A percentile compares a stretch with the other conserved stretches of the same genome.
Conservation (phyloP, 83 land plant genomes). For the Picea engelmannii region DNA sequence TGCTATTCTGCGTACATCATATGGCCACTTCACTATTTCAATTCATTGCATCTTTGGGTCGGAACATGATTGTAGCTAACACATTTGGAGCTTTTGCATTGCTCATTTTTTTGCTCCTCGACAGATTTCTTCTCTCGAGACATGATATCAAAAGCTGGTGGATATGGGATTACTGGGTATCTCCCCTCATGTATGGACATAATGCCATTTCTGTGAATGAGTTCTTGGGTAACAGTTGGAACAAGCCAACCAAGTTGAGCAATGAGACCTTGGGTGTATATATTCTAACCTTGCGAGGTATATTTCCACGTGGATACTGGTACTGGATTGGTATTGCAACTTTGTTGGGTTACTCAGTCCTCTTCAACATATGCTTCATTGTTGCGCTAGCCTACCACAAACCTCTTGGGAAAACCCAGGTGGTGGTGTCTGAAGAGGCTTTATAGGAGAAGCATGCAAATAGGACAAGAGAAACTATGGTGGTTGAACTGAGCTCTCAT, state of each 20-base stretch:
- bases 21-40: slow-evolving; percentile 39
- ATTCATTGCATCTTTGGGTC: slow-evolving; percentile 34
- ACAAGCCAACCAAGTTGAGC: slow-evolving; percentile 5
- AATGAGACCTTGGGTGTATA: slow-evolving; percentile 30
- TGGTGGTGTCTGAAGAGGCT: slow-evolving; percentile 38
- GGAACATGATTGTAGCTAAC: slow-evolving; percentile 40
- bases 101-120: slow-evolving; percentile 32
- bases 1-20: slow-evolving; percentile 38
- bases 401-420: slow-evolving; percentile 43
- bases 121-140: slow-evolving; percentile 40
- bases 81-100: slow-evolving; percentile 41
- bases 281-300: slow-evolving; percentile 40
- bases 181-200: slow-evolving; percentile 58
- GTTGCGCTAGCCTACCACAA: slow-evolving; percentile 36
- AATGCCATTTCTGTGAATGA: slow-evolving; percentile 50
- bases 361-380: slow-evolving; percentile 34
- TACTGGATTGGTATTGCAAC: slow-evolving; percentile 54
- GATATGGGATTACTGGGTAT: slow-evolving; percentile 67
- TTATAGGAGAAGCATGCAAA: slow-evolving; percentile 23
- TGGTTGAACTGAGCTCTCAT: slow-evolving; percentile 14
- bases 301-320: slow-evolving; percentile 46
- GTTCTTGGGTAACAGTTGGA: slow-evolving; percentile 53
- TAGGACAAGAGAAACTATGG: slow-evolving; percentile 24
- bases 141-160: slow-evolving; percentile 49
- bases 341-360: slow-evolving; percentile 25